These are phyloP conservation scores for Schizochytrium sp. DNA, from an alignment of 108 stramenopile species.

Conservation along the genomic window DNA sequence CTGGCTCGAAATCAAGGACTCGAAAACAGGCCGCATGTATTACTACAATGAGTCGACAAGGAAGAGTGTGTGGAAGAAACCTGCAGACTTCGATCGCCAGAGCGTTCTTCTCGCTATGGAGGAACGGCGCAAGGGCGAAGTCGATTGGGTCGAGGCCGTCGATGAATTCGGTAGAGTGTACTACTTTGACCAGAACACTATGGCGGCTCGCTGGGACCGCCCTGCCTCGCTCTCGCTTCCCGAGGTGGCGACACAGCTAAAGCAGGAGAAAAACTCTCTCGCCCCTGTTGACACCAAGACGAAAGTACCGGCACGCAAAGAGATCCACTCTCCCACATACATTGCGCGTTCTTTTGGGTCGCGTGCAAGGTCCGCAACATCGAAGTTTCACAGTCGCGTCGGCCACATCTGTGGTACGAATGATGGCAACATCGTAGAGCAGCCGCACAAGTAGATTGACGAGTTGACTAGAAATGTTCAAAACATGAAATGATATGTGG, in stretches of 20 bases:
- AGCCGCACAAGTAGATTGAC: too few species aligned
- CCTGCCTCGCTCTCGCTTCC: background rate
- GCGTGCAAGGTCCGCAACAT: too few species aligned
- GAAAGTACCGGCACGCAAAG: too few species aligned
- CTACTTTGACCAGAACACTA: background rate
- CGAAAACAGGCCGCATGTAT: background rate
- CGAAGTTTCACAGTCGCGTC: too few species aligned
- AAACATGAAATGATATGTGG: too few species aligned
- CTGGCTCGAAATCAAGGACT: background rate
- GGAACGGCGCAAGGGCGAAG: background rate
- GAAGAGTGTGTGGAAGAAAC: background rate
- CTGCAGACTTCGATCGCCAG: background rate
- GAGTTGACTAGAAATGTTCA: too few species aligned
- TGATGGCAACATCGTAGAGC: too few species aligned
- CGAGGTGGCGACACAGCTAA: background rate
- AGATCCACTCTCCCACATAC: too few species aligned
- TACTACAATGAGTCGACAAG: background rate
- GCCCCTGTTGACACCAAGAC: too few species aligned
- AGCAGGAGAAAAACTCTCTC: background rate
- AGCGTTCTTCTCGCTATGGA: background rate
- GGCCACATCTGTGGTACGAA: too few species aligned
- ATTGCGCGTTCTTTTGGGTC: too few species aligned
- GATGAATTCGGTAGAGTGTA: background rate
- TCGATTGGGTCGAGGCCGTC: background rate
- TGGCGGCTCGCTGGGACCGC: background rate